Evolutionary conservation across 2,329 filamentous ascomycete genomes (phyloP), one percentile per base, ranked within the genome.

Genomic region (Colletotrichum acutatum): DNA sequence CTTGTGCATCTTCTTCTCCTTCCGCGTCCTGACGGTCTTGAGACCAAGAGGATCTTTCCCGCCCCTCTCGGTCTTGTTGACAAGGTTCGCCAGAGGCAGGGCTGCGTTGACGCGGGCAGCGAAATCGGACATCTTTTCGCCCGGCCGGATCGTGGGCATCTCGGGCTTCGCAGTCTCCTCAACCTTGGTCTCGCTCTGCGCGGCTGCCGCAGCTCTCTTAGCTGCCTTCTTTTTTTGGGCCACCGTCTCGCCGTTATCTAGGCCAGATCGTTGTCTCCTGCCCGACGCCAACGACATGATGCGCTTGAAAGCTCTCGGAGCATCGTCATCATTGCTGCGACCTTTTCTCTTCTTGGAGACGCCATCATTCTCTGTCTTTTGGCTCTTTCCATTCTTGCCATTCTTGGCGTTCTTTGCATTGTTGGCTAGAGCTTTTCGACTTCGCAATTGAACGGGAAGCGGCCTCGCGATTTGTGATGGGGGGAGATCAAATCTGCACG

Each of bases 41-140:
- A 92, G 78, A 0, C 93, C 90, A 42, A 89, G 83, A 7, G 91
- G 88, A 72, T 92, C 91, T 75, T 90, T 92, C 65, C 90, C 91
- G 53, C 87, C 84, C 76, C 87, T 90, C 9, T 87, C 82, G 0
- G 87, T 89, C 78, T 92, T 93, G 75, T 87, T 90, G 68, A 90
- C 86, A 9, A 98, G 86, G 0, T 92, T 92, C 8, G 90, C 86
- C 0, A 99, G 84, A 0, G 96, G 96, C 7, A 98, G 86, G 0
- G 94, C 91, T 61, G 94, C 93, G 79, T 98, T 93, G 7, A 99
- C 97, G 34, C 95, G 91, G 12, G 92, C 90, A 8, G 91, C 86
- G 80, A 97, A 99, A 65, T 97, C 93, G 5, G 92, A 90, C 79
- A 98, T 85, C 64, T 90, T 90, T 82, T 99, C 97, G 64, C 95